Conservation (phyloP, 768 basidiomycete genomes). For the Agrocybe praecox region DNA sequence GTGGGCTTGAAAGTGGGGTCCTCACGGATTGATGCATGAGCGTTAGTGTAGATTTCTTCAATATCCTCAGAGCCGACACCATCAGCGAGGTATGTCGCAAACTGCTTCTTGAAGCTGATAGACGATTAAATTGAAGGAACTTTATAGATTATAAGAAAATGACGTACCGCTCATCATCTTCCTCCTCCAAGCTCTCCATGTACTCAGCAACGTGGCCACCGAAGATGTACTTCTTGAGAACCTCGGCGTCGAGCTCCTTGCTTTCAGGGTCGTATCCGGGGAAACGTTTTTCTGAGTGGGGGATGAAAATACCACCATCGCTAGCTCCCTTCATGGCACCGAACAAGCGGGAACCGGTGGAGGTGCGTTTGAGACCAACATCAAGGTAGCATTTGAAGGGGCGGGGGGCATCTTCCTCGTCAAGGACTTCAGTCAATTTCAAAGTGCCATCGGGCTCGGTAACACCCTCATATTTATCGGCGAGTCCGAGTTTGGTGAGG, state of each 20-base stretch:
- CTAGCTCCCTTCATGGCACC: conserved; percentile 98
- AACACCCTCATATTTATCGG: conserved; percentile 97
- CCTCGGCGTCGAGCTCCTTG: conserved; percentile 93
- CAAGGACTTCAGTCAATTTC: conserved; percentile 79
- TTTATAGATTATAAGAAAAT: background rate
- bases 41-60: conserved; percentile 92
- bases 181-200: conserved; percentile 99
- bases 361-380: conserved; percentile 96
- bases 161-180: conserved; percentile 92
- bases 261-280: conserved; percentile 93
- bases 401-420: conserved; percentile 90
- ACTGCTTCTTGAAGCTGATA: conserved; percentile 93
- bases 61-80: conserved; percentile 96
- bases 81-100: conserved; percentile 92
- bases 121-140: no score
- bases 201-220: conserved; percentile 99
- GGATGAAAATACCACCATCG: conserved; percentile 97
- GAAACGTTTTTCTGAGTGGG: conserved; percentile 97
- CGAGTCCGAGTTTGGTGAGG: conserved; percentile 91
- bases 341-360: conserved; percentile 96
- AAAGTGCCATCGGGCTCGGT: conserved; percentile 89
- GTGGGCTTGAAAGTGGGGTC: conserved; percentile 89
- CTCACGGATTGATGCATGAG: conserved; percentile 95
- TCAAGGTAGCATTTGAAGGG: conserved; percentile 99
- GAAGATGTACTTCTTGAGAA: conserved; percentile 95